Evolutionary conservation across 1,284 basidiomycete genomes (phyloP), one percentile per base, ranked within the genome.

Genomic region (Schizophyllum commune): DNA sequence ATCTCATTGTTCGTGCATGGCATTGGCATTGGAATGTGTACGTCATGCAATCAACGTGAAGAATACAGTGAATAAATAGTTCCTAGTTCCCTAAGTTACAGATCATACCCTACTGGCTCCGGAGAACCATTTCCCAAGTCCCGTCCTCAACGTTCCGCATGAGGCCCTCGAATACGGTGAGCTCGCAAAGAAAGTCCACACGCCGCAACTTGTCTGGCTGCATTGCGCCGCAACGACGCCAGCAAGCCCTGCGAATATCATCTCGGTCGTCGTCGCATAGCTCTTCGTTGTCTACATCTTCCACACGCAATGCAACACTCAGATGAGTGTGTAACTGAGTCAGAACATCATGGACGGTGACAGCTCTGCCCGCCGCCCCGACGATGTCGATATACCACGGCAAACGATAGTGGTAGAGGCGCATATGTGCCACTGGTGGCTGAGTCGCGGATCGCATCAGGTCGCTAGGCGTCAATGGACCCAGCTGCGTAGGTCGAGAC

Each of bases 341-440:
- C 3, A 70, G 21, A 2, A 72, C 60, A 39, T 71, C 70, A 1
- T 60, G 52, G n/a, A 73, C 59, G 2, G 69, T 70, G 55, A 73
- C 62, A 1, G 70, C 70, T 32, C 68, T 71, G 1, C 60, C 60
- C 4, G 65, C 56, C 9, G 22, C 58, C 32, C 62, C 59, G n/a
- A 60, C 56, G 7, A 73, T 61, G 53, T 68, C 66, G 60, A 73
- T 68, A 62, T 69, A 69, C 71, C 69, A 71, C 0, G 71, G 71
- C 0, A 72, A 63, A 17, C 61, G 61, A 1, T 63, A 65, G 57
- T 72, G 69, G 57, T 64, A 67, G 3, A 72, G 60, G 6, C 67
- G 68, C 63, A 72, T 65, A 47, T 47, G 39, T 47, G 39, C 39
- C 13, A 47, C 39, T 47, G 39, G 39, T 11, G 39, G 39, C 9